Percentiles rank a stretch among this genome's conserved stretches.
Evolutionary conservation across 2,329 filamentous ascomycete genomes (phyloP).

Genomic region (Capronia epimyces): DNA sequence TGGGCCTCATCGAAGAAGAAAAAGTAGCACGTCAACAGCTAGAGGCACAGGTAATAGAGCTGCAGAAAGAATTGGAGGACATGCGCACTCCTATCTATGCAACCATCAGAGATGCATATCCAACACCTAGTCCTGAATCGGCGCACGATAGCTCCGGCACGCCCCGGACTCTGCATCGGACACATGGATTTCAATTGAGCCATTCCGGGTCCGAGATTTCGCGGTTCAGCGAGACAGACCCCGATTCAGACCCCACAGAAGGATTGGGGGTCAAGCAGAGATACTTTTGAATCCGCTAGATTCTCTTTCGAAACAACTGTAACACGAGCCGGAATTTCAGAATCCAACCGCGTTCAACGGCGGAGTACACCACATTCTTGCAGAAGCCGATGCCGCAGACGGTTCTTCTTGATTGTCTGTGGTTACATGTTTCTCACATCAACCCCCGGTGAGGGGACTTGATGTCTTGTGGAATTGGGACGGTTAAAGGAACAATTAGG

Average conservation of each 20-base stretch:
- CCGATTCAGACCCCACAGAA: constrained; percentile 23
- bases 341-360: neutral
- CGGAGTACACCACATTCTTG: neutral
- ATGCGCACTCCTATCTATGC: constrained; percentile 26
- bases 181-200: constrained; percentile 18
- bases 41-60: constrained; percentile 40
- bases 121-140: constrained; percentile 23
- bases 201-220: constrained; percentile 21
- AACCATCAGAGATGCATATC: constrained; percentile 24
- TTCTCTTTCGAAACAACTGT: constrained; percentile 2
- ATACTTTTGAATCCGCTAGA: constrained; percentile 26
- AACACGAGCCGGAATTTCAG: constrained; percentile 1
- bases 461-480: no score
- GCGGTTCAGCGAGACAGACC: constrained; percentile 26
- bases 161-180: constrained; percentile 16
- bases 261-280: constrained; percentile 20
- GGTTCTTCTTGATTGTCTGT: neutral
- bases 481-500: no score
- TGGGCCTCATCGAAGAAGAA: constrained; percentile 44
- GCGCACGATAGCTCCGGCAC: constrained; percentile 11
- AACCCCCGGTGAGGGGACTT: neutral
- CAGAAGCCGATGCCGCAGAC: neutral
- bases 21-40: constrained; percentile 43
- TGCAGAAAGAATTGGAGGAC: constrained; percentile 38
- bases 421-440: neutral